Base-by-base conservation (phyloP, 805 yeast species). In the Ogataea chonburiensis region DNA sequence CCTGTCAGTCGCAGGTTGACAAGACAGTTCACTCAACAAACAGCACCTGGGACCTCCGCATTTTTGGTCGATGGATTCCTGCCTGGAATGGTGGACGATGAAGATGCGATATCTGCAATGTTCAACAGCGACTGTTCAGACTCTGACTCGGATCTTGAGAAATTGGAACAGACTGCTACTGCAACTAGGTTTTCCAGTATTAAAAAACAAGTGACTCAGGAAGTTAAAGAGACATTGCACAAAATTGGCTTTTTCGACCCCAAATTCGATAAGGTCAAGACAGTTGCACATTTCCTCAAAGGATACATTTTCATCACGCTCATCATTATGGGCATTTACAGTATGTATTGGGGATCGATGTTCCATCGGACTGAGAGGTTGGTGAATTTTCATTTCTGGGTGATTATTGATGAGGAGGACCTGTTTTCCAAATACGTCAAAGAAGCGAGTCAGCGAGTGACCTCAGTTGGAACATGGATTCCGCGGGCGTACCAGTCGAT, bases 261-360 rank as follows among this genome's bases (percentile, higher is more conserved):
- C 4, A 47, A 42, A 24, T 47, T 55, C 35, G 48, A 47, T 15
- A 39, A 28, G 12, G 11, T 40, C 14, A 36, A 38, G 13, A 24
- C 47, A 5, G 12, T 43, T 5, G 24, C 43, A 7, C 36, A 40
- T 15, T 55, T 55, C 25, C 12, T 52, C 8, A 48, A 38, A 35
- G 56, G 55, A n/a, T 55, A 52, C 35, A 6, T 54, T 0, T 10
- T 54, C 11, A 58, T 75, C 54, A 63, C 61, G 2, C 38, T 53
- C 15, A 50, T 60, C 23, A 55, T 70, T 17, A 53, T 70, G 44
- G 53, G 52, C 17, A 60, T 63, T 37, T 47, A 66, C 45, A 49
- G 76, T 50, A 43, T 61, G 37, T 57, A 64, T 61, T 67, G 80
- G 80, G 67, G 68, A 28, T 48, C 66, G 32, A 52, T 55, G 53